These are phyloP conservation scores for Enteropsectra breve DNA, from an alignment of 371 early-diverging fungal species.

Conservation along the genomic window DNA sequence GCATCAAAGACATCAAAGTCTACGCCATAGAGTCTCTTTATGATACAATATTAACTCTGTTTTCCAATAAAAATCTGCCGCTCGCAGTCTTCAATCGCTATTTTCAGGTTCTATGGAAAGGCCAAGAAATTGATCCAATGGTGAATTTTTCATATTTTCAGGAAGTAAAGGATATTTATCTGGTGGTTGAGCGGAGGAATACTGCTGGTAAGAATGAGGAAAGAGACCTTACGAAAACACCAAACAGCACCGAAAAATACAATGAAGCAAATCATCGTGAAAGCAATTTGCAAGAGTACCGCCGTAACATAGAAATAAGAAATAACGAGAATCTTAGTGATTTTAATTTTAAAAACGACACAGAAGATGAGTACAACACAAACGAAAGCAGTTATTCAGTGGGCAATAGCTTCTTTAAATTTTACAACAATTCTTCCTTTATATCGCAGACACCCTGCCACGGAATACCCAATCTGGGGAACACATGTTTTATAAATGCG, in stretches of 20 bases:
- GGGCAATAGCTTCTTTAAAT: no score
- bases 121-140: conserved; percentile 4
- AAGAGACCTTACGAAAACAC: not conserved
- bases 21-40: conserved; percentile 14
- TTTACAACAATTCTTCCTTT: no score
- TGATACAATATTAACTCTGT: conserved; percentile 18
- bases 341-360: not conserved
- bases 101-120: not conserved
- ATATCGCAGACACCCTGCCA: no score
- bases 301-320: not conserved
- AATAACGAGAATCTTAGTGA: no score
- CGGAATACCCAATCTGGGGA: conserved; percentile 72
- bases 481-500: conserved; percentile 95
- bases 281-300: not conserved
- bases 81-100: conserved; percentile 8
- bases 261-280: not conserved
- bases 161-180: not conserved
- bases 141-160: conserved; percentile 14
- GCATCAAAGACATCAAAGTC: no score
- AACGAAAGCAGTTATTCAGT: no score
- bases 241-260: not conserved
- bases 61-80: conserved; percentile 6
- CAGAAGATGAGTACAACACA: not conserved
- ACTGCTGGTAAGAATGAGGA: not conserved
- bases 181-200: conserved; percentile 2